These are phyloP conservation scores for Leishmania tarentolae DNA, from an alignment of 208 protist species.

Conservation along the genomic window DNA sequence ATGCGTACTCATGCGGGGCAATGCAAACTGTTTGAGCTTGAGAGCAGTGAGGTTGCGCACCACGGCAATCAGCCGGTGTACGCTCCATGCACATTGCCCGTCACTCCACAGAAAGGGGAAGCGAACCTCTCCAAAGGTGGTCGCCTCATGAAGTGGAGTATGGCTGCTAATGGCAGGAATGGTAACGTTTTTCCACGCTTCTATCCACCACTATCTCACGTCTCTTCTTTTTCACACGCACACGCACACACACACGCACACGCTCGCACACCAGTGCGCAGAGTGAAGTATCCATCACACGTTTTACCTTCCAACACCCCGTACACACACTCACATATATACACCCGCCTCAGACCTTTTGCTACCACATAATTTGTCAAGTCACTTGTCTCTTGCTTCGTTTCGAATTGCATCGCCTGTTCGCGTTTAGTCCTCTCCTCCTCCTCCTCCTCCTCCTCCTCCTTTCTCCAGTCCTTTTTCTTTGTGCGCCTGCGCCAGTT, in stretches of 20 bases:
- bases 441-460: neutral
- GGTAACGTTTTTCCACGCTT: neutral
- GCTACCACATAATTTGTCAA: neutral
- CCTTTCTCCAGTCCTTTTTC: neutral
- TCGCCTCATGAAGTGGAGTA: neutral
- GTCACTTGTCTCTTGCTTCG: neutral
- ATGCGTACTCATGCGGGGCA: neutral
- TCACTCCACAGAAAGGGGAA: neutral
- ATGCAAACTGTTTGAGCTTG: neutral
- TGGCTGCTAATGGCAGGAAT: neutral
- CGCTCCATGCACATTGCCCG: neutral
- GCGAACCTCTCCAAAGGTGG: neutral
- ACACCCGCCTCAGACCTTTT: neutral
- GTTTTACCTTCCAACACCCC: neutral
- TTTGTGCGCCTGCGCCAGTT: neutral
- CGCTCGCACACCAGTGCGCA: neutral
- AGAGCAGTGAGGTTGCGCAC: neutral
- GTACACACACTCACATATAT: neutral
- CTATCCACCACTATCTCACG: neutral
- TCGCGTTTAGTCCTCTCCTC: neutral
- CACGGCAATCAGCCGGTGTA: neutral
- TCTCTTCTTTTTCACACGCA: neutral
- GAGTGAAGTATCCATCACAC: neutral
- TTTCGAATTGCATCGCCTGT: neutral
- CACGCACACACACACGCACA: slow-evolving; percentile 1